Conservation (phyloP, 805 yeast genomes). For the Nakazawaea molendinolei region DNA sequence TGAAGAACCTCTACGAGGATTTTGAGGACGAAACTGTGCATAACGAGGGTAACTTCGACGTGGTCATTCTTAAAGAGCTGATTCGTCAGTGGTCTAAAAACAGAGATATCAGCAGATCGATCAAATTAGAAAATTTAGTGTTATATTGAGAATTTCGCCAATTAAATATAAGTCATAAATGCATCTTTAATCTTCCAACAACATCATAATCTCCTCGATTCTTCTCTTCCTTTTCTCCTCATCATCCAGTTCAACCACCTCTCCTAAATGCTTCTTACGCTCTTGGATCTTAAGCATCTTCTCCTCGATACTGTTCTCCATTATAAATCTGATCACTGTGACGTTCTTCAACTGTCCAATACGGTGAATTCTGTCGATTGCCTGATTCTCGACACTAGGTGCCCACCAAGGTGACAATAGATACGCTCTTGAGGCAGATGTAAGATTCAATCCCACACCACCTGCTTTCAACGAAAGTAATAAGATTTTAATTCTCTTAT, state of each 20-base stretch:
- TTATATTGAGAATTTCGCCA: slow-evolving; percentile 20
- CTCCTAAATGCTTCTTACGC: slow-evolving; percentile 74
- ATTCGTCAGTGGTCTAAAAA: slow-evolving; percentile 23
- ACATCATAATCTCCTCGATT: slow-evolving; percentile 64
- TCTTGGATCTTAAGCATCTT: slow-evolving; percentile 86
- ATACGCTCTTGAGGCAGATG: slow-evolving; percentile 77
- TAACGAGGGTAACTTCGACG: slow-evolving; percentile 15
- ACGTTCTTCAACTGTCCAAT: slow-evolving; percentile 79
- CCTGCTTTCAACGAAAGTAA: slow-evolving; percentile 84
- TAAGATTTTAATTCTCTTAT: slow-evolving; percentile 36
- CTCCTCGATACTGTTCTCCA: slow-evolving; percentile 78
- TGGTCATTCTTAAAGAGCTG: slow-evolving; percentile 18
- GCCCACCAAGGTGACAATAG: slow-evolving; percentile 99
- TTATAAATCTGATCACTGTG: slow-evolving; percentile 70
- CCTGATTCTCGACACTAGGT: slow-evolving; percentile 85
- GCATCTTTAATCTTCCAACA: slow-evolving; percentile 40
- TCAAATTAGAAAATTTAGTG: slow-evolving; percentile 19
- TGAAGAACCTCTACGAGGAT: slow-evolving; percentile 20
- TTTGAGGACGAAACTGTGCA: slow-evolving; percentile 17
- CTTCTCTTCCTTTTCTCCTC: slow-evolving; percentile 66
- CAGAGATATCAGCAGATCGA: slow-evolving; percentile 12
- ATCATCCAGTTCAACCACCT: slow-evolving; percentile 68
- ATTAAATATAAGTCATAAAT: slow-evolving; percentile 13
- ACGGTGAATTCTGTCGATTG: slow-evolving; percentile 85
- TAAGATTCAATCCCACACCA: slow-evolving; percentile 86